Conservation (phyloP, 352 stramenopile species). For the Globisporangium canariense region DNA sequence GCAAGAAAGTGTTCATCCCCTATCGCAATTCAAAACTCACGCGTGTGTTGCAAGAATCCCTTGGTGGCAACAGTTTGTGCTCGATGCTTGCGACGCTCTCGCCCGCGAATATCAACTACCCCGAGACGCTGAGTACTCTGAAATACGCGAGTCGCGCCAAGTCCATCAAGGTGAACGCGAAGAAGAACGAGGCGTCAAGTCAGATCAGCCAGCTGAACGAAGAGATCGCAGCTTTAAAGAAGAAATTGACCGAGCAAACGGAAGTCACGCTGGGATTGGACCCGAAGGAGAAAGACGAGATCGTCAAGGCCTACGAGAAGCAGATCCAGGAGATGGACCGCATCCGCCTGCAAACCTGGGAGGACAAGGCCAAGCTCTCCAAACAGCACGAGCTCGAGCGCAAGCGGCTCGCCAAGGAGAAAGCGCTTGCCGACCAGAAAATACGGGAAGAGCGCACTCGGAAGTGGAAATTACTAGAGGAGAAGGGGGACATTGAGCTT, state of each 20-base stretch:
- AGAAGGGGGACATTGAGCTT: constrained; percentile 81
- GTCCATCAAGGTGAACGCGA: constrained; percentile 92
- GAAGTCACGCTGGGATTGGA: constrained; percentile 58
- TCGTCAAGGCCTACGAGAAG: constrained; percentile 83
- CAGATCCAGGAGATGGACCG: constrained; percentile 90
- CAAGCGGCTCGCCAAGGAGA: constrained; percentile 76
- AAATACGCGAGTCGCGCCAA: constrained; percentile 95
- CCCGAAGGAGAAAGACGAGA: constrained; percentile 85
- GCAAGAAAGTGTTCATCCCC: constrained; percentile 90
- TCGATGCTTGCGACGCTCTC: constrained; percentile 95
- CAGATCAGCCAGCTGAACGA: constrained; percentile 90
- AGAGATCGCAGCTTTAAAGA: constrained; percentile 85
- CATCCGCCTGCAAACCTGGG: constrained; percentile 83
- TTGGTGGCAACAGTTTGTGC: constrained; percentile 93
- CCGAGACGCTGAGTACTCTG: constrained; percentile 95
- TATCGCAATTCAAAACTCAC: constrained; percentile 95
- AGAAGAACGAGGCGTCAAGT: constrained; percentile 91
- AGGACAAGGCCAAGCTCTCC: constrained; percentile 82
- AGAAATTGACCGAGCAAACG: constrained; percentile 82
- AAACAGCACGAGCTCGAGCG: constrained; percentile 86
- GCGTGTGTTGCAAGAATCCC: constrained; percentile 88
- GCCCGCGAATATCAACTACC: constrained; percentile 93
- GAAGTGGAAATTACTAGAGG: constrained; percentile 83
- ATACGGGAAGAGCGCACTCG: constrained; percentile 77
- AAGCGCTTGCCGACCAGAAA: constrained; percentile 71